Base-by-base conservation (phyloP, 768 basidiomycete species). In the Serendipita sp. region DNA sequence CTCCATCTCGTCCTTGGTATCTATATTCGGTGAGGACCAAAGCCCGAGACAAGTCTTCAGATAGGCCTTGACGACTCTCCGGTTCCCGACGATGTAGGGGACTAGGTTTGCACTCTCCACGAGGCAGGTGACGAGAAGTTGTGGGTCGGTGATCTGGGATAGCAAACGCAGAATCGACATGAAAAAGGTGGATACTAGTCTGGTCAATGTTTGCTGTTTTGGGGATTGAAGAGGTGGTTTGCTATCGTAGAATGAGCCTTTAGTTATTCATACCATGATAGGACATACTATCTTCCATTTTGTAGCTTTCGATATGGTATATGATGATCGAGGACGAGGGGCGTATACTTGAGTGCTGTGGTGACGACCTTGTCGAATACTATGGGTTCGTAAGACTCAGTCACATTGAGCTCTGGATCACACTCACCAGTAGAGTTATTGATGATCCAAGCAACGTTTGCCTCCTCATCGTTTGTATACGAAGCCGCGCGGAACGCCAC, bases 331-430 rank as follows among this genome's bases (percentile, higher is more conserved):
- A 99, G 79, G 5, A 97, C 80, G 44, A 97, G 80, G 1, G 96
- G 94, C 0, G 94, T 94, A 74, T 90, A 99, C 70, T 83, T 84
- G 31, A 99, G 77, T 1, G 92, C 76, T 0, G 94, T 95, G 10
- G 82, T 82, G 48, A 99, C 78, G 23, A 98, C 80, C 75, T 97
- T 96, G 76, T 86, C 87, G 76, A 94, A 98, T n/a, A 97, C 93
- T 95, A 64, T 6, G 44, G 16, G 62, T 63, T 69, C 37, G 69
- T 63, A 65, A 63, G 18, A 36, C 18, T 45, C 31, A 27, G 46
- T 23, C 34, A 18, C 37, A 4, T 45, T 10, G 33, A 27, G 55
- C 44, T 62, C 37, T n/a, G 34, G n/a, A 15, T 16, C n/a, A 31
- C 8, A 69, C 80, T 64, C 68, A 91, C 91, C 86, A 62, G 81